phyloP scores from a whole-genome alignment of 345 rosid species.

The Populus nigra region DNA sequence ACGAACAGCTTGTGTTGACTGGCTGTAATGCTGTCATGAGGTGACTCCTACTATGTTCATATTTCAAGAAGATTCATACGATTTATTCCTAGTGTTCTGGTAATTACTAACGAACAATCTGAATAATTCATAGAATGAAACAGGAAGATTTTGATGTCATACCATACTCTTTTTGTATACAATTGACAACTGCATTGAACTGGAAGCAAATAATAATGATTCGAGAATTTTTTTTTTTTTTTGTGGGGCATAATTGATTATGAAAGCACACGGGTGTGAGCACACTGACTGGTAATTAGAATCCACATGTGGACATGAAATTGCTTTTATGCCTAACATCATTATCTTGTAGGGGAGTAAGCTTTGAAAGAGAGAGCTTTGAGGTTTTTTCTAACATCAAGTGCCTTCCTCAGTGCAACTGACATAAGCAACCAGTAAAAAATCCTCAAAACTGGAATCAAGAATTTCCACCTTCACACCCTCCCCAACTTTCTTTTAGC shows the following conservation, averaged over 20 bases:
- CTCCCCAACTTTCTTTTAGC: neutral
- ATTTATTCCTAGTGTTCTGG: too few relatives aligned
- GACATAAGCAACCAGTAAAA: neutral
- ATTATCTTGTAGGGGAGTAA: neutral
- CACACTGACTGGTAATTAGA: conserved; percentile 3
- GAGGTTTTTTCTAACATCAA: neutral
- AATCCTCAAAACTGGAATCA: neutral
- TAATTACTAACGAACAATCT: too few relatives aligned
- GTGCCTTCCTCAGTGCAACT: neutral
- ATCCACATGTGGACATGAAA: conserved; percentile 9
- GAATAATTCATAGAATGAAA: too few relatives aligned
- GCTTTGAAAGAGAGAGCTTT: neutral
- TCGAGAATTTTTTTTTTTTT: too few relatives aligned
- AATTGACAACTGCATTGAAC: too few relatives aligned
- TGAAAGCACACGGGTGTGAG: neutral
- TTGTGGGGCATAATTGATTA: neutral
- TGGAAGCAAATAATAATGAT: too few relatives aligned
- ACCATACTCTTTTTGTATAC: too few relatives aligned
- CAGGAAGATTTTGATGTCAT: too few relatives aligned
- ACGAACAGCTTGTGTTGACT: too few relatives aligned
- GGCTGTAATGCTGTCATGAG: too few relatives aligned
- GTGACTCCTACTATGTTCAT: too few relatives aligned
- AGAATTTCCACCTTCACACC: neutral
- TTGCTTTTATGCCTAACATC: conserved; percentile 14
- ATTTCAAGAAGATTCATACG: too few relatives aligned